Evolutionary conservation across 75 land plant genomes (phyloP), one percentile per base, ranked within the genome.

Genomic region (Adiantum capillusveneris): DNA sequence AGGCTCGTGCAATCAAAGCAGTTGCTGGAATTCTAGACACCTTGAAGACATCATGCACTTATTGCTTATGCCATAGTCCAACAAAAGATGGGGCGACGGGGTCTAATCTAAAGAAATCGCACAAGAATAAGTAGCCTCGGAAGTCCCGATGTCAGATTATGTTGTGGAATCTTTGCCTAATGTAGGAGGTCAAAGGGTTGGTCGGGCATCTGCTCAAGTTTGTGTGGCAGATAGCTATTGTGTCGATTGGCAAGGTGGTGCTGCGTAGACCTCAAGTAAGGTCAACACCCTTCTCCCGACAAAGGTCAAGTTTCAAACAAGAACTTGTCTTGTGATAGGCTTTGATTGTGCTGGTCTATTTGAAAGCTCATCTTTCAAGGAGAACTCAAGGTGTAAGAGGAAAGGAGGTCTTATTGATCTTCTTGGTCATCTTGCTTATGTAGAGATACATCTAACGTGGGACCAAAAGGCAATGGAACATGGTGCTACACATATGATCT

Each of bases 1-100:
- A 46, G 50, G 50, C 50, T 46, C 50, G 50, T 17, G 50, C 50
- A 6, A 46, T 46, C 22, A 46, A 46, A 46, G 50, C 22, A n/a
- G 50, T 14, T 6, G 55, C 55, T 3, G 55, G 6, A 5, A 25
- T 24, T 14, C 3, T 53, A 12, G 55, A 26, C 6, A 14, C 14
- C 2, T 53, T 53, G 55, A 53, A 14, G 29, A 24, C 55, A 2
- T 6, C 25, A 24, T 2, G 25, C 28, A 3, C 55, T 24, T 53
- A 27, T 5, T 5, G 55, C 5, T 17, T 16, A 48, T n/a, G 21
- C 5, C 21, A 20, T 46, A n/a, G 14, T 26, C 25, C 25, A 53
- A 27, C 55, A 19, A 27, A 26, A 53, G 25, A 6, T 53, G 25
- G 55, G 2, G 28, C n/a, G n/a, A n/a, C n/a, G n/a, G 29, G 29